Conservation (phyloP, 371 early-diverging fungal species). For the Phascolomyces articulosus region DNA sequence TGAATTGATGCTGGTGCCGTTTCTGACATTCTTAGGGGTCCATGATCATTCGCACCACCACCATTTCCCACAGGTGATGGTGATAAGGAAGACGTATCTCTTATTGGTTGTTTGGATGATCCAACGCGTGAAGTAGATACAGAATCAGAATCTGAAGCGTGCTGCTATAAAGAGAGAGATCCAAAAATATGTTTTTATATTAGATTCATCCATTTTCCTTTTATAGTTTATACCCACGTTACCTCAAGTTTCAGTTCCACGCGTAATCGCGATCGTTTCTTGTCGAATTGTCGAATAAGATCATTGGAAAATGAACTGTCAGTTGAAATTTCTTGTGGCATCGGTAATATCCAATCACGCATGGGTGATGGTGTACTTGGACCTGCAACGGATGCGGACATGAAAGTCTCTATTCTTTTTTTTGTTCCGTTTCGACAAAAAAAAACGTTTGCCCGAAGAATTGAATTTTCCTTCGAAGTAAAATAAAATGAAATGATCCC, state of each 20-base stretch:
- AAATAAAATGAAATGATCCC: neutral
- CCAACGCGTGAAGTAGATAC: neutral
- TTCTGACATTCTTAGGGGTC: neutral
- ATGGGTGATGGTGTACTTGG: slow-evolving; percentile 8
- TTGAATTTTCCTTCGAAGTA: too few species aligned
- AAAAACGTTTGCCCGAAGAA: too few species aligned
- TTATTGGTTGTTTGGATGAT: neutral
- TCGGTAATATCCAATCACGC: slow-evolving; percentile 19
- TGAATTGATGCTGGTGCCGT: neutral
- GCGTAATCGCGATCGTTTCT: slow-evolving; percentile 34
- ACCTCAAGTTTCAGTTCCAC: slow-evolving; percentile 38
- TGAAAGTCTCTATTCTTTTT: too few species aligned
- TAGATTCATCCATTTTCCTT: slow-evolving; percentile 11
- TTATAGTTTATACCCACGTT: slow-evolving; percentile 21
- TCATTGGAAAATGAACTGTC: slow-evolving; percentile 40
- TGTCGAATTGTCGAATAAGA: slow-evolving; percentile 44
- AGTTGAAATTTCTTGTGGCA: slow-evolving; percentile 12
- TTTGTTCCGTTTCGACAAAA: too few species aligned
- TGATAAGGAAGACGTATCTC: neutral
- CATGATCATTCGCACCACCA: too few species aligned
- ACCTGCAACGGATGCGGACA: slow-evolving; percentile 17
- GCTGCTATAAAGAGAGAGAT: neutral
- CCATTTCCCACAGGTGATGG: too few species aligned
- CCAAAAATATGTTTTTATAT: neutral
- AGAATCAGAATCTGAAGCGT: slow-evolving; percentile 1